phyloP scores from a whole-genome alignment of 441 rosid species.

The Geranium incanum region DNA sequence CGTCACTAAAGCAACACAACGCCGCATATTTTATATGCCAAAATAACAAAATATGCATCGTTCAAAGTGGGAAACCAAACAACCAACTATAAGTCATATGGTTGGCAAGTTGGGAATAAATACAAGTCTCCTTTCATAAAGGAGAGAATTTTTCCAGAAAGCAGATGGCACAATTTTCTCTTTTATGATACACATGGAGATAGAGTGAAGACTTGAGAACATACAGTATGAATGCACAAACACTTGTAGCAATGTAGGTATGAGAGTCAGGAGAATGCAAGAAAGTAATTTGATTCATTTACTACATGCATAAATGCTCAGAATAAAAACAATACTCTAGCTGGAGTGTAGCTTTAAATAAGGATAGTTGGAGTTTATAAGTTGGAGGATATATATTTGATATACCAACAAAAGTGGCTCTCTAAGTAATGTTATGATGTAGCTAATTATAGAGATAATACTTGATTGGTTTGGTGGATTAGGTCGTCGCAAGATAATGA shows the following conservation, averaged over 20 bases:
- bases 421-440: constrained; percentile 8
- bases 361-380: background rate
- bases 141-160: background rate
- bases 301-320: background rate
- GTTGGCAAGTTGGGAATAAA: constrained; percentile 7
- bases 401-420: constrained; percentile 22
- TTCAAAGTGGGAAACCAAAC: background rate
- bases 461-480: constrained; percentile 24
- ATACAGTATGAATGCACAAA: constrained; percentile 3
- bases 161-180: background rate
- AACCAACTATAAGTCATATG: background rate
- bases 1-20: too few species aligned
- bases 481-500: constrained; percentile 19
- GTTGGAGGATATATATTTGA: constrained; percentile 16
- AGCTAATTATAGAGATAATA: constrained; percentile 16
- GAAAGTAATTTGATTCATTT: background rate
- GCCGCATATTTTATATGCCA: background rate
- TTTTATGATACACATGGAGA: constrained; percentile 9
- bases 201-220: constrained; percentile 1
- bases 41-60: background rate
- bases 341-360: background rate
- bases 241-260: background rate
- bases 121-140: background rate
- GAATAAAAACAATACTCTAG: background rate
- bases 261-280: background rate